Percentiles rank a stretch among this genome's conserved stretches.
Conservation (phyloP, 768 basidiomycete genomes). For the Rubroboletus pulcherrimus region DNA sequence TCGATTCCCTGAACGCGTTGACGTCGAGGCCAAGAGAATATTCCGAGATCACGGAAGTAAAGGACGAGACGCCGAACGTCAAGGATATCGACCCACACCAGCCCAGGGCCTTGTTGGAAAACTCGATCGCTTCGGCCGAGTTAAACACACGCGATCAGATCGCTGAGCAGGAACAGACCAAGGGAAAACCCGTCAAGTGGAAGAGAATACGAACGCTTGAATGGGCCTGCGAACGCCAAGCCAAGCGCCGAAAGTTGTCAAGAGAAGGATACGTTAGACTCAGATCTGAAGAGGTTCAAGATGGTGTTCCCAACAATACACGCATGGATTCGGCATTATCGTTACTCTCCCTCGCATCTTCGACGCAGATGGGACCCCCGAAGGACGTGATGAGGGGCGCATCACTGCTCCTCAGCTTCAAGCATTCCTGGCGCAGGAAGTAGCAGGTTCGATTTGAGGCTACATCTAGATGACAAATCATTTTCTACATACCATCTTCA, state of each 20-base stretch:
- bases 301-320: conserved; percentile 3
- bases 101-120: background rate
- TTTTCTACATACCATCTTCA: conserved; percentile 25
- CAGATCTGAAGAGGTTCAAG: conserved; percentile 17
- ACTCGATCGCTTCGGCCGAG: conserved; percentile 1
- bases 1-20: conserved; percentile 16
- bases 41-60: background rate
- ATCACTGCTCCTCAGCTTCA: conserved; percentile 28
- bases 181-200: conserved; percentile 2
- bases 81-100: background rate
- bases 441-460: conserved; percentile 17
- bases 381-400: conserved; percentile 28
- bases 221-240: conserved; percentile 42
- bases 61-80: background rate
- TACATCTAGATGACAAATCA: conserved; percentile 16
- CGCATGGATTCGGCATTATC: conserved; percentile 29
- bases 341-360: conserved; percentile 28
- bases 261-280: conserved; percentile 16
- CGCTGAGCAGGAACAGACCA: conserved; percentile 8
- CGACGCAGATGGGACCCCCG: background rate
- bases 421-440: conserved; percentile 28
- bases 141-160: background rate
- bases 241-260: conserved; percentile 34
- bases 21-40: conserved; percentile 7
- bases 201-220: conserved; percentile 37